Conservation (phyloP, 495 filamentous ascomycete species). For the Penicillium egyptiacum region DNA sequence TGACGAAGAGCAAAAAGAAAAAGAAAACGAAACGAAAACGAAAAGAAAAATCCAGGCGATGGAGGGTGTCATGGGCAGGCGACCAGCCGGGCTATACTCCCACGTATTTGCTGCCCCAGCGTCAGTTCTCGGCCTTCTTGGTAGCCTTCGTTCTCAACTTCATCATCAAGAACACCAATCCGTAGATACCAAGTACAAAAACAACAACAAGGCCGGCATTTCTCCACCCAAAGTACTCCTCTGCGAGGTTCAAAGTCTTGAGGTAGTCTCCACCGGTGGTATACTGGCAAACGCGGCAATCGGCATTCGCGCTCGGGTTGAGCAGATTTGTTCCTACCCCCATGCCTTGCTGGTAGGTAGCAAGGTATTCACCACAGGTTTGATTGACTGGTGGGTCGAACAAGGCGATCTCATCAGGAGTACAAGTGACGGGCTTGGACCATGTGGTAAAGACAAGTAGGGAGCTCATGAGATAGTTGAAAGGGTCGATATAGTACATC, state of each 20-base stretch:
- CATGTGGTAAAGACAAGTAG: slow-evolving; percentile 54
- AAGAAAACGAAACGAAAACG: too few relatives aligned
- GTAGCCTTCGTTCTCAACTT: too few relatives aligned
- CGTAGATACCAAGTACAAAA: slow-evolving; percentile 37
- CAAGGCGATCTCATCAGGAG: slow-evolving; percentile 51
- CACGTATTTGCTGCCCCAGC: too few relatives aligned
- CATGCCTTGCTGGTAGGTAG: slow-evolving; percentile 41
- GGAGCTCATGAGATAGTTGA: slow-evolving; percentile 64
- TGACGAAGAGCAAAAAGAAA: too few relatives aligned
- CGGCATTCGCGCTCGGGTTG: slow-evolving; percentile 33
- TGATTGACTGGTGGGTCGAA: slow-evolving; percentile 50
- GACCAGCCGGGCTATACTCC: too few relatives aligned
- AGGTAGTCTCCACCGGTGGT: slow-evolving; percentile 37
- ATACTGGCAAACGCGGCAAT: slow-evolving; percentile 59
- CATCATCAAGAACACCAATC: slow-evolving; percentile 37
- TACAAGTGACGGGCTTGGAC: slow-evolving; percentile 50
- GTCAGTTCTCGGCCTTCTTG: too few relatives aligned
- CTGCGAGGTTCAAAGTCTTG: slow-evolving; percentile 32
- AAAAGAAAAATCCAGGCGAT: too few relatives aligned
- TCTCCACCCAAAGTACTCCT: slow-evolving; percentile 43
- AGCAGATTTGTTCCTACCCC: slow-evolving; percentile 51
- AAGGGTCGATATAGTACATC: slow-evolving; percentile 69
- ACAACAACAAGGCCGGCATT: slow-evolving; percentile 42
- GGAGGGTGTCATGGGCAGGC: too few relatives aligned
- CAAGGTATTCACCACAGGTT: slow-evolving; percentile 58